Percentiles rank a stretch among this genome's conserved stretches.
Conservation (phyloP, 2,329 filamentous ascomycete genomes). For the Paradendryphiella salina region DNA sequence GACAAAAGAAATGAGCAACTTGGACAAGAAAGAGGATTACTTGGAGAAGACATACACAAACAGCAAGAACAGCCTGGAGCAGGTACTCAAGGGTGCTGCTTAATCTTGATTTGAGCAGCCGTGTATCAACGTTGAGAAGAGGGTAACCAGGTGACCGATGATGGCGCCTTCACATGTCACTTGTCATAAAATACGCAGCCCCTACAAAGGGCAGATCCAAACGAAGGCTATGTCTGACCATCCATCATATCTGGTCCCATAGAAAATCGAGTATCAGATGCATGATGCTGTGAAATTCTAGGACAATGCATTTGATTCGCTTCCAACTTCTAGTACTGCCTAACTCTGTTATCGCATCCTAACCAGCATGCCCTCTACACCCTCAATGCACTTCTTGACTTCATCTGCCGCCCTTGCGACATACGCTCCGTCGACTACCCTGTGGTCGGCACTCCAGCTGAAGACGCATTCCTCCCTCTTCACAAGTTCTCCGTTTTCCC, state of each 20-base stretch:
- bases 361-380: slow-evolving; percentile 84
- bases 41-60: slow-evolving; percentile 95
- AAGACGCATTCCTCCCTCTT: slow-evolving; percentile 83
- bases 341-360: slow-evolving; percentile 48
- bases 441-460: slow-evolving; percentile 95
- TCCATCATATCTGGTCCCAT: not conserved
- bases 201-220: not conserved
- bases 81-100: slow-evolving; percentile 67
- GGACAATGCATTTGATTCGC: not conserved
- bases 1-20: slow-evolving; percentile 74
- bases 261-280: not conserved
- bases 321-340: not conserved
- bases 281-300: too few relatives aligned
- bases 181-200: too few relatives aligned
- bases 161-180: not conserved
- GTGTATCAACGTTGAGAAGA: not conserved
- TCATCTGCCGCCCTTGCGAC: slow-evolving; percentile 88
- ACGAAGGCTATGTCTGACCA: not conserved
- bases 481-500: slow-evolving; percentile 60
- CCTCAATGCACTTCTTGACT: slow-evolving; percentile 76
- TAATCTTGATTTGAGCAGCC: slow-evolving; percentile 9
- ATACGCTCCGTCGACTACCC: slow-evolving; percentile 91
- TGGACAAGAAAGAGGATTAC: slow-evolving; percentile 89
- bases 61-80: slow-evolving; percentile 85
- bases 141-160: not conserved